phyloP scores from a whole-genome alignment of 495 filamentous ascomycete genomes.

The Lentithecium fluviatile region DNA sequence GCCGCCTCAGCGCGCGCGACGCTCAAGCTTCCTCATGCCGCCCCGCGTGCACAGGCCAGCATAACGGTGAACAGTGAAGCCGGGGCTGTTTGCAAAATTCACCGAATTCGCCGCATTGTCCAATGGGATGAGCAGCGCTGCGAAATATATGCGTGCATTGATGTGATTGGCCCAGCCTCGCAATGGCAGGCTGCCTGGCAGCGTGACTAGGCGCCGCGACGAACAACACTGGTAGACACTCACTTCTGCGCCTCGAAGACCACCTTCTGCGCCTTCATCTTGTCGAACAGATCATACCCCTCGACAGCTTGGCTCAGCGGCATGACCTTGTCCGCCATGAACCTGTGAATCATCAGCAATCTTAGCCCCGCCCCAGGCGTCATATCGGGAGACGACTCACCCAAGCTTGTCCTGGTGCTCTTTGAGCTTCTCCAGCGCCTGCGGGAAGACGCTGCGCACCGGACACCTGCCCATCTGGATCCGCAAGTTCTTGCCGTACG shows the following conservation, averaged over 20 bases:
- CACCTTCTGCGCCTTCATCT: conserved; percentile 90
- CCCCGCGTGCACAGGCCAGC: no score
- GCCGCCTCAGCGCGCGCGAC: not conserved
- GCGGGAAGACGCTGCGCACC: conserved; percentile 76
- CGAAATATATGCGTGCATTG: not conserved
- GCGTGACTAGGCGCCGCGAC: not conserved
- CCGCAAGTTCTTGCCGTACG: conserved; percentile 85
- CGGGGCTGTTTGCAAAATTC: no score
- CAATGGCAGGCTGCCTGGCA: no score
- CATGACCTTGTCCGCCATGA: conserved; percentile 95
- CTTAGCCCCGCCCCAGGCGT: not conserved
- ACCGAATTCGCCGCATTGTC: no score
- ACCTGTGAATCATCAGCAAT: conserved; percentile 49
- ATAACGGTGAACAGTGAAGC: no score
- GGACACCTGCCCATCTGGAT: conserved; percentile 96
- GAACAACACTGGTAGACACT: not conserved
- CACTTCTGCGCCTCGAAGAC: conserved; percentile 53
- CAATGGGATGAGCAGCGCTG: no score
- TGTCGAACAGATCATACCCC: conserved; percentile 88
- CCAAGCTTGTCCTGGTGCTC: conserved; percentile 78
- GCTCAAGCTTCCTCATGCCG: not conserved
- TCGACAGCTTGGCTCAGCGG: conserved; percentile 78
- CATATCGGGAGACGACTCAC: conserved; percentile 53
- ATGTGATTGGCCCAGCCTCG: conserved; percentile 11
- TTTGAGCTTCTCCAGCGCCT: conserved; percentile 74